A percentile compares a stretch with the other conserved stretches of the same genome.
These are phyloP conservation scores for Lachancea nothofagi DNA, from an alignment of 805 yeast species.

Conservation along the genomic window DNA sequence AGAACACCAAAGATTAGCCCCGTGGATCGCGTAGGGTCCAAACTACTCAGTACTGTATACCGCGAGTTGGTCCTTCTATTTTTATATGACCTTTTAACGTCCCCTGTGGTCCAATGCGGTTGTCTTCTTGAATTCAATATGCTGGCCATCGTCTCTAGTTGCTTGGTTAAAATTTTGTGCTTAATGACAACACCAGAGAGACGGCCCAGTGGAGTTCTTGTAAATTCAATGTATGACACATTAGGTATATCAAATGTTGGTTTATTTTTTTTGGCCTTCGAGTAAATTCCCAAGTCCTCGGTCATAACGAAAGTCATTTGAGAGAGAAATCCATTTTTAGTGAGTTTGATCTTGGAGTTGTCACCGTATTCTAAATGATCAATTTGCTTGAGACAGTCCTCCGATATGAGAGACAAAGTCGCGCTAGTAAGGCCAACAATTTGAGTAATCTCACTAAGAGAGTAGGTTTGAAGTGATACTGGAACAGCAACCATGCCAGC, in stretches of 20 bases:
- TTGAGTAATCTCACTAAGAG: constrained; percentile 58
- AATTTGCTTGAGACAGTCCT: constrained; percentile 65
- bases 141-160: constrained; percentile 69
- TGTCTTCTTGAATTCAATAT: constrained; percentile 55
- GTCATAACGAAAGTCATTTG: constrained; percentile 50
- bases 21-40: constrained; percentile 72
- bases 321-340: constrained; percentile 28
- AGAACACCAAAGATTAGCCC: constrained; percentile 81
- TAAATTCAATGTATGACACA: constrained; percentile 88
- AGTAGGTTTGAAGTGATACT: constrained; percentile 64
- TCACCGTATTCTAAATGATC: constrained; percentile 53
- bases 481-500: constrained; percentile 97
- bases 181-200: constrained; percentile 89
- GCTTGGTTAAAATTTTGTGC: constrained; percentile 82
- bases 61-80: constrained; percentile 29
- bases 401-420: constrained; percentile 75
- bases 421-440: constrained; percentile 71
- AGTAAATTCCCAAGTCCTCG: constrained; percentile 74
- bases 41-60: constrained; percentile 55
- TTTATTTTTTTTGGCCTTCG: constrained; percentile 49
- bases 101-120: constrained; percentile 44
- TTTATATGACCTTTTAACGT: constrained; percentile 38
- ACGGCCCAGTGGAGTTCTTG: constrained; percentile 86
- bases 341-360: constrained; percentile 30
- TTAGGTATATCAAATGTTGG: constrained; percentile 73